A percentile compares a stretch with the other conserved stretches of the same genome.
Conservation (phyloP, 768 basidiomycete species). For the Mycena olivaceomarginata region DNA sequence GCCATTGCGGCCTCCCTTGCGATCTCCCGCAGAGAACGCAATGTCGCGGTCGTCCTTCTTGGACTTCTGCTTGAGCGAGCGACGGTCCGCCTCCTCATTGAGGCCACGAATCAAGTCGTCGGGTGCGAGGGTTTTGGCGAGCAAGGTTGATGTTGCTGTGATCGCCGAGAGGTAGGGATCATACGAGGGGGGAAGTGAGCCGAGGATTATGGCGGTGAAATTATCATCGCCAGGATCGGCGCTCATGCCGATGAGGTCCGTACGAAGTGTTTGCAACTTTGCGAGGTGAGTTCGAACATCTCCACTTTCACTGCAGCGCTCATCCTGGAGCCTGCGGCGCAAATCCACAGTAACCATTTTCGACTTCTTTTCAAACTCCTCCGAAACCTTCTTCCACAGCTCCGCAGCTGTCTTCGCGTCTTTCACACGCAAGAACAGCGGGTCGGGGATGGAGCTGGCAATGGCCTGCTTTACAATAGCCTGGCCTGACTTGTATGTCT, state of each 20-base stretch:
- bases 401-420: background rate
- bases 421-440: slow-evolving; percentile 47
- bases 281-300: slow-evolving; percentile 26
- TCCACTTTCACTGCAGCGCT: slow-evolving; percentile 44
- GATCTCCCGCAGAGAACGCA: slow-evolving; percentile 18
- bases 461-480: slow-evolving; percentile 47
- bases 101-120: background rate
- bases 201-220: slow-evolving; percentile 23
- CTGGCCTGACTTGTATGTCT: slow-evolving; percentile 42
- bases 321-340: too few relatives aligned
- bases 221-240: too few relatives aligned
- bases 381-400: slow-evolving; percentile 47
- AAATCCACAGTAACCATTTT: too few relatives aligned
- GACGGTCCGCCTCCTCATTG: background rate
- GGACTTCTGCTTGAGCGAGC: background rate
- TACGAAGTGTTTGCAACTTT: too few relatives aligned
- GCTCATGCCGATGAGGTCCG: too few relatives aligned
- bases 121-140: background rate
- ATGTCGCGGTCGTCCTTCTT: background rate
- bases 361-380: too few relatives aligned
- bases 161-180: background rate
- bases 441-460: slow-evolving; percentile 45
- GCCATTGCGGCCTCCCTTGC: slow-evolving; percentile 43
- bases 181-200: background rate
- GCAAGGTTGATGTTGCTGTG: background rate